Evolutionary conservation across 2,329 filamentous ascomycete genomes (phyloP).

Genomic region (Colletotrichum salicis): DNA sequence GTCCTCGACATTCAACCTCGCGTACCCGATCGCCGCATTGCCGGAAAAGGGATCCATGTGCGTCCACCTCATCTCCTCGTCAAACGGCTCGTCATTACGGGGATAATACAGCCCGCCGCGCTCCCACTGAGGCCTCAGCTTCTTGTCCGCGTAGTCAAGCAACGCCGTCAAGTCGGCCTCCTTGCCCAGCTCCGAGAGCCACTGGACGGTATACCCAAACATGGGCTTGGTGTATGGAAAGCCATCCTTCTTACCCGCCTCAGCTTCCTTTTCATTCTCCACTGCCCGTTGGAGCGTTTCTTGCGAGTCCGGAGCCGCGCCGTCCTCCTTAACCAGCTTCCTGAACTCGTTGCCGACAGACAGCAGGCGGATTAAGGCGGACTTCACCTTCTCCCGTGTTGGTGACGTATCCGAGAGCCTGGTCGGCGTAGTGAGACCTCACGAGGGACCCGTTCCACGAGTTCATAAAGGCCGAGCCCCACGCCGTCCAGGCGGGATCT

Average conservation of each 20-base stretch:
- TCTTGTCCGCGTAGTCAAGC: constrained; percentile 42
- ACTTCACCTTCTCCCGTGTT: constrained; percentile 39
- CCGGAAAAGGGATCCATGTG: constrained; percentile 49
- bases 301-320: constrained; percentile 32
- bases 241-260: not conserved
- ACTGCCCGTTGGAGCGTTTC: not conserved
- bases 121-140: constrained; percentile 45
- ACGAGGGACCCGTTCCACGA: constrained; percentile 6
- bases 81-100: constrained; percentile 39
- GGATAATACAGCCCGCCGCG: constrained; percentile 49
- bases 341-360: constrained; percentile 42
- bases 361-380: constrained; percentile 37
- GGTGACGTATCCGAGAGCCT: constrained; percentile 43
- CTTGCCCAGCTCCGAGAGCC: constrained; percentile 47
- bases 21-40: constrained; percentile 49
- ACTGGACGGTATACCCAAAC: constrained; percentile 40
- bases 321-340: constrained; percentile 26
- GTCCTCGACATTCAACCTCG: constrained; percentile 47
- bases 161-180: constrained; percentile 36
- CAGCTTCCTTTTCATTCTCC: not conserved
- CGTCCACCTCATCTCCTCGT: constrained; percentile 40
- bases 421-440: constrained; percentile 36
- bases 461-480: not conserved
- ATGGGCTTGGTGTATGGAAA: constrained; percentile 21
- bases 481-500: not conserved